Conservation (phyloP, 306 rosid genomes). For the Trifolium dubium region DNA sequence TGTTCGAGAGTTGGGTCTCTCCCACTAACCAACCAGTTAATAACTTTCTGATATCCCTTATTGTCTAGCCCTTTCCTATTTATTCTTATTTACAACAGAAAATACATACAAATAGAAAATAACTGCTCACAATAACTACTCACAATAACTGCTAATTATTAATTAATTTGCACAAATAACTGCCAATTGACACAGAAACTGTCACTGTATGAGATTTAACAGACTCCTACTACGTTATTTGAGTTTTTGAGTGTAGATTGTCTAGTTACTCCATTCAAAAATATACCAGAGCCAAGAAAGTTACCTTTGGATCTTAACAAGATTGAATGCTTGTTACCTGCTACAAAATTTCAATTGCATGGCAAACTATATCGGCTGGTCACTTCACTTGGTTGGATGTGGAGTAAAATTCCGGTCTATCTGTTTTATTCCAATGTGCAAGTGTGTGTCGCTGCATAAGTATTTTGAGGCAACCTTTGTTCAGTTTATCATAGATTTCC, state of each 20-base stretch:
- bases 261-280: background rate
- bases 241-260: background rate
- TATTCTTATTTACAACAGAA: too few species aligned
- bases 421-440: slow-evolving; percentile 7
- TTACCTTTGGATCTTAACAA: too few species aligned
- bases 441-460: slow-evolving; percentile 1
- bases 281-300: background rate
- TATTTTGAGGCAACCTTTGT: slow-evolving; percentile 8
- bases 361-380: background rate
- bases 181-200: too few species aligned
- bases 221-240: background rate
- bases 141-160: too few species aligned
- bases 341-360: background rate
- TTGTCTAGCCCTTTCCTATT: too few species aligned
- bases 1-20: too few species aligned
- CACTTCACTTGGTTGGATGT: background rate
- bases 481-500: slow-evolving; percentile 12
- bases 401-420: background rate
- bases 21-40: too few species aligned
- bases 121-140: too few species aligned
- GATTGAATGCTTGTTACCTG: background rate
- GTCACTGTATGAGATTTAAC: too few species aligned
- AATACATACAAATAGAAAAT: too few species aligned
- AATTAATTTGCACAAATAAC: too few species aligned
- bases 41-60: too few species aligned